Conservation (phyloP, 2,329 filamentous ascomycete species). For the Sporothrix brunneoviolacea region DNA sequence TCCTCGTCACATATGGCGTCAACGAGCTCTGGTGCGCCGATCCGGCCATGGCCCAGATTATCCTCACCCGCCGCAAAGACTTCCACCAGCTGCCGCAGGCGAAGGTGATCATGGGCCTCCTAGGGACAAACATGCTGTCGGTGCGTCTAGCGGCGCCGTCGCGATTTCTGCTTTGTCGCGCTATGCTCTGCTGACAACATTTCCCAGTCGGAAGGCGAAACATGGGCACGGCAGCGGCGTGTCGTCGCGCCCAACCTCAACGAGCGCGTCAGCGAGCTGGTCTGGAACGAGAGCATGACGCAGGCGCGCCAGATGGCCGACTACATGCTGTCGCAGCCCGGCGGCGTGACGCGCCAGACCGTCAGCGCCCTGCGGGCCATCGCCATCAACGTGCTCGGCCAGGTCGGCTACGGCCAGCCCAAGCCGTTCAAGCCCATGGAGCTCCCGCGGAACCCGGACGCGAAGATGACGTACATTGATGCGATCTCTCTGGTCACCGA, state of each 20-base stretch:
- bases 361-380: slow-evolving; percentile 27
- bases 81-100: slow-evolving; percentile 26
- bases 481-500: slow-evolving; percentile 26
- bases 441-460: slow-evolving; percentile 17
- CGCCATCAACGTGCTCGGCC: slow-evolving; percentile 32
- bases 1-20: slow-evolving; percentile 24
- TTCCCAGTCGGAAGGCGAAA: slow-evolving; percentile 24
- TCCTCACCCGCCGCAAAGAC: slow-evolving; percentile 30
- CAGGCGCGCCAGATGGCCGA: slow-evolving; percentile 27
- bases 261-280: slow-evolving; percentile 28
- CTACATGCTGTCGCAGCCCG: slow-evolving; percentile 22
- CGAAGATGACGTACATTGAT: slow-evolving; percentile 26
- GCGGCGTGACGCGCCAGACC: slow-evolving; percentile 22
- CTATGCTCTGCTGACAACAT: too few relatives aligned
- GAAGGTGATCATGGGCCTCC: slow-evolving; percentile 26
- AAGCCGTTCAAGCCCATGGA: slow-evolving; percentile 24
- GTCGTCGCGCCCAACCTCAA: slow-evolving; percentile 31
- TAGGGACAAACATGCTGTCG: slow-evolving; percentile 30
- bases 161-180: too few relatives aligned
- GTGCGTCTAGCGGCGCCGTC: too few relatives aligned
- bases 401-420: slow-evolving; percentile 28
- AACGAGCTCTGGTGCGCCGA: slow-evolving; percentile 24
- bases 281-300: slow-evolving; percentile 28
- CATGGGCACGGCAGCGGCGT: slow-evolving; percentile 28
- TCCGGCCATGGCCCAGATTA: slow-evolving; percentile 23